These are phyloP conservation scores for Eimeria tenella DNA, from an alignment of 169 alveolate species.

Conservation along the genomic window DNA sequence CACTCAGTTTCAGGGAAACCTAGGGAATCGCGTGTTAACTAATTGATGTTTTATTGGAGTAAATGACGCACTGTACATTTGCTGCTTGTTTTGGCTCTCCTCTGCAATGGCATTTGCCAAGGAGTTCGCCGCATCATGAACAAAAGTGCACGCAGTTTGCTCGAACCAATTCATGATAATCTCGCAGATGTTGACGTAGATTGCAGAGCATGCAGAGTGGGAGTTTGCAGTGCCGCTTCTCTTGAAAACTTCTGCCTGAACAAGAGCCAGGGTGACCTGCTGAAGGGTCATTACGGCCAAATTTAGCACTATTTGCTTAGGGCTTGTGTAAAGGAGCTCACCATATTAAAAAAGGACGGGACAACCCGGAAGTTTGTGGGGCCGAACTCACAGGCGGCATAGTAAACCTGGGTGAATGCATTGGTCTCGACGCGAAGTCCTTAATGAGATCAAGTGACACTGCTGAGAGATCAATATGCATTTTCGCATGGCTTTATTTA, in stretches of 20 bases:
- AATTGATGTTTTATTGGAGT: not conserved
- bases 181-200: slow-evolving; percentile 29
- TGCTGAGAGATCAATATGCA: not conserved
- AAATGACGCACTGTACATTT: not conserved
- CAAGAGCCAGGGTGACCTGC: not conserved
- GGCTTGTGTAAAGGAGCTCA: not conserved
- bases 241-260: slow-evolving; percentile 59
- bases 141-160: not conserved
- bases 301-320: not conserved
- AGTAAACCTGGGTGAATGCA: slow-evolving; percentile 44
- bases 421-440: not conserved
- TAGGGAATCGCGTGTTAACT: not conserved
- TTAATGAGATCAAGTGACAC: not conserved
- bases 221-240: slow-evolving; percentile 24
- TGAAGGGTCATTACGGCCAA: not conserved
- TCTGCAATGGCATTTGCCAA: not conserved
- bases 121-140: not conserved
- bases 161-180: slow-evolving; percentile 32
- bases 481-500: not conserved
- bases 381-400: slow-evolving; percentile 71
- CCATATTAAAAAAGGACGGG: slow-evolving; percentile 83
- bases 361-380: slow-evolving; percentile 75
- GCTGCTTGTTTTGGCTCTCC: not conserved
- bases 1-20: not conserved
- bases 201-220: slow-evolving; percentile 36